Evolutionary conservation across 1,284 basidiomycete species (phyloP), one percentile per base, ranked within the genome.

Genomic region (Fomitopsis palustris): DNA sequence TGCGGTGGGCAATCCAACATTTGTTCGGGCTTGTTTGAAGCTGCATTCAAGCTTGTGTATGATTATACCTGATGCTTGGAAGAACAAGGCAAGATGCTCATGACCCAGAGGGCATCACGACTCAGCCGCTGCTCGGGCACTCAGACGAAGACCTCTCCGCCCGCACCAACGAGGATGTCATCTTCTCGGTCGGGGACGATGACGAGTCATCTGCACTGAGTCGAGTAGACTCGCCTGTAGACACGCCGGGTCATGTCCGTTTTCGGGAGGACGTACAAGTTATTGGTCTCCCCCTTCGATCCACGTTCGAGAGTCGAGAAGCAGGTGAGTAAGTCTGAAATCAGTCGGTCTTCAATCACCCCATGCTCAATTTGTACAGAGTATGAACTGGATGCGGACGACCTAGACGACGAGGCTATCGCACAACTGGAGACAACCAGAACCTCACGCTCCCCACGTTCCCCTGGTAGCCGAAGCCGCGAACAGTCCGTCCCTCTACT

Each of bases 331-430:
- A 67, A 72, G 64, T 66, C 61, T 53, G 25, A 37, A 21, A 12
- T 45, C 49, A 27, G 31, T 0, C 33, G 0, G n/a, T n/a, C 39
- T 10, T 49, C 37, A 3, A 17, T 47, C 45, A 31, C 12, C 12
- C 9, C 12, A 17, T 9, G 9, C 2, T 23, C 10, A 8, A 9
- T 2, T 56, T 57, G 37, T 55, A 29, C 59, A 93, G 90, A 90
- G 70, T 93, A 80, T 71, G 90, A 93, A 19, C 81, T 90, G 35
- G 91, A 92, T 67, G 77, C 83, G 0, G 90, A 92, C 69, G 88
- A 90, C 42, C 72, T 92, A 17, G 89, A 92, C 59, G 86, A 87
- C 27, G 77, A 79, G 5, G 70, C 80, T 42, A 65, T 80, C 25
- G 69, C 69, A 3, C 78, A 78, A 55, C 72, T 80, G 16, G 71